Percentiles rank a stretch among this genome's conserved stretches.
Evolutionary conservation across 495 filamentous ascomycete species (phyloP).

Genomic region (Immersiella caudata): DNA sequence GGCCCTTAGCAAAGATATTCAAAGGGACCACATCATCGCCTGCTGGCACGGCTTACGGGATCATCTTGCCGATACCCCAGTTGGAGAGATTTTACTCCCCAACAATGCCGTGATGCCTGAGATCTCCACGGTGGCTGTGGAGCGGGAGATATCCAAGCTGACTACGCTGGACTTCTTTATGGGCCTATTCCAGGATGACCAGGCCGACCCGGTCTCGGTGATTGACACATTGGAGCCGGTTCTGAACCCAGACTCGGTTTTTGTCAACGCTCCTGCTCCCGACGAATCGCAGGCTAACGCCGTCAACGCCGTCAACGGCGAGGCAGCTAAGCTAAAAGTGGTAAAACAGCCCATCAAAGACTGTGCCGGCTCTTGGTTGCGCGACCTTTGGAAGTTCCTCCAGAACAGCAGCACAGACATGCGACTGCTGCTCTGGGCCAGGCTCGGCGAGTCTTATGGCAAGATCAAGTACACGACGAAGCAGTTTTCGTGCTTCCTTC

Average conservation of each 20-base stretch:
- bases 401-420: constrained; percentile 77
- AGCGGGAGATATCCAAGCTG: constrained; percentile 86
- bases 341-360: constrained; percentile 44
- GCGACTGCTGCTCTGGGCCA: constrained; percentile 82
- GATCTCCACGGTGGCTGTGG: constrained; percentile 75
- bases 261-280: constrained; percentile 31
- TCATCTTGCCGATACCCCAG: constrained; percentile 41
- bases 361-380: constrained; percentile 52
- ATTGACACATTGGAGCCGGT: constrained; percentile 94
- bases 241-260: constrained; percentile 70
- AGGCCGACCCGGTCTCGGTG: constrained; percentile 72
- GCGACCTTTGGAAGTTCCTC: constrained; percentile 82
- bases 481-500: constrained; percentile 80
- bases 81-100: constrained; percentile 62
- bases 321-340: constrained; percentile 21
- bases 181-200: constrained; percentile 70
- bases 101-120: constrained; percentile 92
- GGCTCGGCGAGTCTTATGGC: constrained; percentile 83
- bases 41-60: constrained; percentile 74
- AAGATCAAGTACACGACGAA: constrained; percentile 81
- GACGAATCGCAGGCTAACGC: constrained; percentile 15
- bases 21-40: constrained; percentile 75
- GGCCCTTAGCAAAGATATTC: constrained; percentile 66
- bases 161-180: constrained; percentile 97
- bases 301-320: constrained; percentile 17